Conservation (phyloP, 1,284 basidiomycete genomes). For the Ganoderma lucidum region DNA sequence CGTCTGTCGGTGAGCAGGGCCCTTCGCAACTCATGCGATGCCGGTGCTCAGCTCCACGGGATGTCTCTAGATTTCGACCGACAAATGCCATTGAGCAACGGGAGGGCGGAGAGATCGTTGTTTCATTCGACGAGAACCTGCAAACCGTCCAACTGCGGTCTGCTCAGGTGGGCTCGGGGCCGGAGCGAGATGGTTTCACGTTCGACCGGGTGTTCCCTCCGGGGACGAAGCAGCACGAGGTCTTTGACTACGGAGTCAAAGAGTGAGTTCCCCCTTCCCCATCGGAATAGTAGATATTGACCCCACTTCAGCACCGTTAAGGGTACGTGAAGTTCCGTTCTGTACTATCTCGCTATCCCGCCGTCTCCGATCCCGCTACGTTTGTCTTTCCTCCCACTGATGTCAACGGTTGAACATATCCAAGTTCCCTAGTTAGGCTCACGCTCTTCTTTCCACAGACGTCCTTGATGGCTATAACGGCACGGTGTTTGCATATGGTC, state of each 20-base stretch:
- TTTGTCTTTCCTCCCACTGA: not conserved
- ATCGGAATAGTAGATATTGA: conserved; percentile 11
- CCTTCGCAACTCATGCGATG: conserved; percentile 35
- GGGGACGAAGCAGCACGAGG: conserved; percentile 90
- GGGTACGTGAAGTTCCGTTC: conserved; percentile 54
- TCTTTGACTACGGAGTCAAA: conserved; percentile 99
- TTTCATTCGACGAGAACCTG: conserved; percentile 87
- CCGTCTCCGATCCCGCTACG: not conserved
- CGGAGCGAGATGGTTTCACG: conserved; percentile 93
- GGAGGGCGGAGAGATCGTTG: conserved; percentile 92
- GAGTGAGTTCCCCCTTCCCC: conserved; percentile 67
- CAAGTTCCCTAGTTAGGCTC: not conserved
- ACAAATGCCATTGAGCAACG: conserved; percentile 92
- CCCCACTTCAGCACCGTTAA: conserved; percentile 70
- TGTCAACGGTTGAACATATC: not conserved
- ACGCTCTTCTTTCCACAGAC: conserved; percentile 60
- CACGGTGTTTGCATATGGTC: conserved; percentile 98
- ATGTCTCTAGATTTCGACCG: conserved; percentile 84
- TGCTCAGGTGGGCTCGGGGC: conserved; percentile 69
- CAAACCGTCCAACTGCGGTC: conserved; percentile 86
- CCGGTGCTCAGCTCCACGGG: conserved; percentile 6
- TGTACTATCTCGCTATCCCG: not conserved
- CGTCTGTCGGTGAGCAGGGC: conserved; percentile 79
- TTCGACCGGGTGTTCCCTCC: conserved; percentile 98
- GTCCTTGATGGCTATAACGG: conserved; percentile 99